Evolutionary conservation across 2,329 filamentous ascomycete genomes (phyloP), one percentile per base, ranked within the genome.

Genomic region (Phyllosticta citribraziliensis): DNA sequence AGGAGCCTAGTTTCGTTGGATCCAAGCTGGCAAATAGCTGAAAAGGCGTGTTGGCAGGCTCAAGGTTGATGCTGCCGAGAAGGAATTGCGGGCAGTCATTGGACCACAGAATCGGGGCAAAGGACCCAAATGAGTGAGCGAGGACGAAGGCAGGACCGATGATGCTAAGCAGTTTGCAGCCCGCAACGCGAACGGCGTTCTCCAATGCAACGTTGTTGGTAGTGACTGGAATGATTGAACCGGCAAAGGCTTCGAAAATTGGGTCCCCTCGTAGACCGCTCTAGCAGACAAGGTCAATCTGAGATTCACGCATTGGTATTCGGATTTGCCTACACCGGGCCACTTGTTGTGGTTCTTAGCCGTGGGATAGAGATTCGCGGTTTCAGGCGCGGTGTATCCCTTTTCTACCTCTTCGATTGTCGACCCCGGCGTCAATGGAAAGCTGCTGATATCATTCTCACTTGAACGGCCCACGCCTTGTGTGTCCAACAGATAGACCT

Each of bases 161-260:
- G 8, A 64, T 67, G 11, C 77, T 68, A 12, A 83, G 72, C 1
- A 82, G 73, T 1, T 71, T 72, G 52, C 52, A 60, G 52, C 58
- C 58, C 0, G 58, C 25, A n/a, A 64, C 62, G 52, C 56, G 56
- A 22, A 58, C 27, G 3, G 40, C 24, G 50, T 63, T 64, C 40
- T 67, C 65, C 30, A 66, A 63, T 14, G 64, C 62, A 9, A 58
- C 53, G 33, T 62, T 64, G 17, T 63, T 64, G n/a, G 65, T 64
- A 24, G 65, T 65, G 52, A 25, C 35, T 20, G 56, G 56, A 24
- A 58, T 24, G 40, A 58, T 25, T 22, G 56, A 27, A 0, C 35
- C 65, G 64, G 75, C 79, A 66, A 82, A 82, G 1, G 70, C 72
- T 62, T 80, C 76, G 64, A 85, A 84, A 19, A 71, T 67, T 0